Evolutionary conservation across 2,329 filamentous ascomycete genomes (phyloP).

Genomic region (Dactylonectria estremocensis): DNA sequence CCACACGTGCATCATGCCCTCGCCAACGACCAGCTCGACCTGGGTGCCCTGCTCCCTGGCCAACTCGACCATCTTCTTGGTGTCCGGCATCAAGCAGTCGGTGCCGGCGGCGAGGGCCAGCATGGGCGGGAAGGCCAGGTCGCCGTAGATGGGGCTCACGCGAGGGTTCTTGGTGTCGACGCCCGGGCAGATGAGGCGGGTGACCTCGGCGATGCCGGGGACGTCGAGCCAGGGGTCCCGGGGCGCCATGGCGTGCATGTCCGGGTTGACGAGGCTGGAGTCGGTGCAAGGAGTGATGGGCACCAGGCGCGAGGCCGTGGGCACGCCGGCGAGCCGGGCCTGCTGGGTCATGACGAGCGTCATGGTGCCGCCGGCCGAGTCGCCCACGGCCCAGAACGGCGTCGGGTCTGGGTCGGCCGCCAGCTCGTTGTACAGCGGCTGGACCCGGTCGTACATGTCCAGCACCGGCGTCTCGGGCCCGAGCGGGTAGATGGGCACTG

Average conservation of each 20-base stretch:
- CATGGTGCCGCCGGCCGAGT: constrained; percentile 52
- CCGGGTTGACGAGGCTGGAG: constrained; percentile 48
- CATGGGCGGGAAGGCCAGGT: constrained; percentile 49
- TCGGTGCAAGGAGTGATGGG: constrained; percentile 51
- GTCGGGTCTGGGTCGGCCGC: constrained; percentile 46
- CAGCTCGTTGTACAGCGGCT: constrained; percentile 52
- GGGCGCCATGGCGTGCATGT: constrained; percentile 42
- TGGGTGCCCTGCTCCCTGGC: constrained; percentile 45
- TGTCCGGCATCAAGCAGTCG: constrained; percentile 50
- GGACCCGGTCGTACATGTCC: constrained; percentile 51
- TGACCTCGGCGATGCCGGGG: constrained; percentile 46
- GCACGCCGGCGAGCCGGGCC: constrained; percentile 44
- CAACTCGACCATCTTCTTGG: constrained; percentile 48
- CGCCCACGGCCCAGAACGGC: constrained; percentile 51
- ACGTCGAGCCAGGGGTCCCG: constrained; percentile 50
- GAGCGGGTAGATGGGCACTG: constrained; percentile 53
- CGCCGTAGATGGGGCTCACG: constrained; percentile 51
- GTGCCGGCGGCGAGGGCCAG: constrained; percentile 48
- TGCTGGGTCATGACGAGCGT: constrained; percentile 51
- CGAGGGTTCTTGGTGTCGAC: constrained; percentile 45
- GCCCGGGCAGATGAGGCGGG: constrained; percentile 47
- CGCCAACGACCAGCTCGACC: constrained; percentile 48
- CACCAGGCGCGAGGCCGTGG: constrained; percentile 47
- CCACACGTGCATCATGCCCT: constrained; percentile 54
- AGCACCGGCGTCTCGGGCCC: constrained; percentile 51